phyloP scores from a whole-genome alignment of 202 grass and related monocot genomes.

The Musa balbisiana region DNA sequence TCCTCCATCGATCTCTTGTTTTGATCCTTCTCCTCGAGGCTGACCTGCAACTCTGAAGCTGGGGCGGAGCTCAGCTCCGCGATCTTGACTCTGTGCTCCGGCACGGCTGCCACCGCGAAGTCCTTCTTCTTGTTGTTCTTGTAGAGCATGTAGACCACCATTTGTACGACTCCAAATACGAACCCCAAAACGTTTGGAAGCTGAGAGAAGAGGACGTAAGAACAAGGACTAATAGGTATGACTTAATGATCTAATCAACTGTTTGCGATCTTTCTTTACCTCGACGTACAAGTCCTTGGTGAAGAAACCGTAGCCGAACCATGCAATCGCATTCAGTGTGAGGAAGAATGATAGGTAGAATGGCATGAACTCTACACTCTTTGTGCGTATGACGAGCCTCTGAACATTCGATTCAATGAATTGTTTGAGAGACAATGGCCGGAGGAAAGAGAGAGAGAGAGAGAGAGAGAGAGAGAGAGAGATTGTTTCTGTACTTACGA shows the following conservation, averaged over 20 bases:
- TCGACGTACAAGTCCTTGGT: constrained; percentile 62
- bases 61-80: no score
- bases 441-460: neutral
- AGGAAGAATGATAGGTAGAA: constrained; percentile 82
- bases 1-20: no score
- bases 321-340: constrained; percentile 62
- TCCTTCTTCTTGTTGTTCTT: constrained; percentile 40
- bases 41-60: no score
- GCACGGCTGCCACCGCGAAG: constrained; percentile 16
- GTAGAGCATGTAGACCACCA: constrained; percentile 64
- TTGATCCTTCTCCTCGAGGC: no score
- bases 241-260: neutral
- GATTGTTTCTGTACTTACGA: constrained; percentile 37
- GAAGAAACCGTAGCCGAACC: constrained; percentile 79
- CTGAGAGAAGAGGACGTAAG: constrained; percentile 14
- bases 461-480: neutral
- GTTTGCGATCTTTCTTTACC: constrained; percentile 17
- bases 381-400: constrained; percentile 74
- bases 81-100: no score
- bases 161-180: constrained; percentile 57
- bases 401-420: constrained; percentile 13
- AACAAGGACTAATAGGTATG: neutral
- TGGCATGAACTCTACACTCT: constrained; percentile 93
- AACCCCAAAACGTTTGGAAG: constrained; percentile 70
- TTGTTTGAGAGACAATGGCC: neutral